Evolutionary conservation across 164 flowering plant genomes (phyloP).

Genomic region (Nymphaea thermarum): DNA sequence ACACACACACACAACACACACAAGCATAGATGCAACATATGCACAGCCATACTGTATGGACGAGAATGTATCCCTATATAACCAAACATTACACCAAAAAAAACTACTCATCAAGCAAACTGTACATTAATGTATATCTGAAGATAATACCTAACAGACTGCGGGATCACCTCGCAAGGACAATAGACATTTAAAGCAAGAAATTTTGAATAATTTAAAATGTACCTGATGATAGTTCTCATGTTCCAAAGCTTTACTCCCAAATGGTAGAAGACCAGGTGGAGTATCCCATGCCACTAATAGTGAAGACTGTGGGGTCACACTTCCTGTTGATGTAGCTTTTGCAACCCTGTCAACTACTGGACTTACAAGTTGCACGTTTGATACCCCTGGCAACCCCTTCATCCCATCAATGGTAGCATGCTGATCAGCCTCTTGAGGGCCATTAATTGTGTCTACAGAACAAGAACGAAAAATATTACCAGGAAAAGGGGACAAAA

Average conservation of each 20-base stretch:
- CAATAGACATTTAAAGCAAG: no score
- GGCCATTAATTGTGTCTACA: slow-evolving; percentile 35
- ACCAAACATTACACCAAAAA: no score
- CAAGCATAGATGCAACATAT: no score
- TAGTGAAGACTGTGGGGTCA: slow-evolving; percentile 77
- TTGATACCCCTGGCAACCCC: slow-evolving; percentile 24
- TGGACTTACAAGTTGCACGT: slow-evolving; percentile 17
- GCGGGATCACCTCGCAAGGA: no score
- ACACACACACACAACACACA: no score
- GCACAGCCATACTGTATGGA: no score
- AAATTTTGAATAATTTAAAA: no score
- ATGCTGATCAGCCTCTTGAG: slow-evolving; percentile 35
- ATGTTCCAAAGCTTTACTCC: slow-evolving; percentile 44
- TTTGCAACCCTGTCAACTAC: slow-evolving; percentile 20
- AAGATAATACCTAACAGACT: no score
- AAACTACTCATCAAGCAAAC: no score
- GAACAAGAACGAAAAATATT: slow-evolving; percentile 22
- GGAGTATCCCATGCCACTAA: slow-evolving; percentile 62
- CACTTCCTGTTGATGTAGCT: slow-evolving; percentile 54
- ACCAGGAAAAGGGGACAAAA: slow-evolving; percentile 24
- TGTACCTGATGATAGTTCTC: slow-evolving; percentile 77
- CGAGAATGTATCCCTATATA: no score
- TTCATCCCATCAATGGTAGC: slow-evolving; percentile 37
- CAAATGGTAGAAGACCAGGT: slow-evolving; percentile 52
- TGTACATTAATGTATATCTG: no score